Conservation (phyloP, 257 asterid species). For the Solanum pennellii region DNA sequence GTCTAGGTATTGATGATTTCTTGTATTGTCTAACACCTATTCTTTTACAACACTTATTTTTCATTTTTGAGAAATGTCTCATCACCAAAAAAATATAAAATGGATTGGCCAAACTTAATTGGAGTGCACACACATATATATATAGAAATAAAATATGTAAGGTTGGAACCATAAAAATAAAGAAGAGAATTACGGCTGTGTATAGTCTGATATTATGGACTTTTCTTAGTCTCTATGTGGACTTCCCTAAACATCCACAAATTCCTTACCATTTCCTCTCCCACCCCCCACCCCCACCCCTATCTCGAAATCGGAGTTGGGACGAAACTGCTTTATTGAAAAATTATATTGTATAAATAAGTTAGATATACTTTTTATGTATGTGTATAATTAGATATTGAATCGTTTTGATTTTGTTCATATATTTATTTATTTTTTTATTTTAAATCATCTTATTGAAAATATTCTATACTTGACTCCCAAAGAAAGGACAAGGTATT, state of each 20-base stretch:
- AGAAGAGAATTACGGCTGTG: background rate
- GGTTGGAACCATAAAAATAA: background rate
- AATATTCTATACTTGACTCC: background rate
- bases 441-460: background rate
- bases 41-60: background rate
- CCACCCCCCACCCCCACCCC: background rate
- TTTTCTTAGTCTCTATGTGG: background rate
- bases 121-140: background rate
- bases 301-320: background rate
- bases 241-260: background rate
- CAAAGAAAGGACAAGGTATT: background rate
- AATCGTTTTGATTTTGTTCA: background rate
- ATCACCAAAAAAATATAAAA: background rate
- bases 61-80: background rate
- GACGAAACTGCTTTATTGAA: background rate
- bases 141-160: background rate
- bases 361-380: background rate
- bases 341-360: background rate
- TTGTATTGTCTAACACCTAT: constrained; percentile 14
- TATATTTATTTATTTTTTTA: background rate
- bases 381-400: background rate
- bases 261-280: background rate
- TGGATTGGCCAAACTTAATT: background rate
- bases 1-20: constrained; percentile 18
- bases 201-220: constrained; percentile 3